phyloP scores from a whole-genome alignment of 2,329 filamentous ascomycete genomes.

The Metarhizium anisopliae region DNA sequence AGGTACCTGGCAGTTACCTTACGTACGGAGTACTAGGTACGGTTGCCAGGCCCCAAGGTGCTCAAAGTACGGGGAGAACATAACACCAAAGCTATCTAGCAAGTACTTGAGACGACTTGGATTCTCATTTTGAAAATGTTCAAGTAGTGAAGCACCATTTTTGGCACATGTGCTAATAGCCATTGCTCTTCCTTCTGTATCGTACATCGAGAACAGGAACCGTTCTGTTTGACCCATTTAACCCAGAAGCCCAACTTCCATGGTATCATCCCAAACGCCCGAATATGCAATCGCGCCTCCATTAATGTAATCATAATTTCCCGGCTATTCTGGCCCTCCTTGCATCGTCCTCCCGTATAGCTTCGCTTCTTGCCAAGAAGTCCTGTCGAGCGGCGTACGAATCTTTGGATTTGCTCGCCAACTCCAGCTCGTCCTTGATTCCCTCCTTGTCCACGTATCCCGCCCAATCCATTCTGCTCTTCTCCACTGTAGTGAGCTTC shows the following conservation, averaged over 20 bases:
- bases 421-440: constrained; percentile 58
- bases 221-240: not conserved
- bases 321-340: constrained; percentile 42
- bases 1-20: too few species aligned
- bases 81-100: too few species aligned
- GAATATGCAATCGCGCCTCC: not conserved
- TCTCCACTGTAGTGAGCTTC: constrained; percentile 63
- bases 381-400: constrained; percentile 54
- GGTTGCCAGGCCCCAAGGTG: too few species aligned
- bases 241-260: not conserved
- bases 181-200: not conserved
- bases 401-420: constrained; percentile 56
- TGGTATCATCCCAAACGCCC: constrained; percentile 2
- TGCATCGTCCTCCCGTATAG: constrained; percentile 51
- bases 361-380: constrained; percentile 57
- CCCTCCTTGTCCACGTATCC: constrained; percentile 64
- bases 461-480: constrained; percentile 66
- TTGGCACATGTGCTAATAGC: not conserved
- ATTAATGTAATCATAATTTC: constrained; percentile 13
- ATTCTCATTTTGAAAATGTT: not conserved
- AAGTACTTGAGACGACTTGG: too few species aligned
- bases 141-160: not conserved
- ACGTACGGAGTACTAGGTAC: too few species aligned
- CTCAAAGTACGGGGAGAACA: too few species aligned
- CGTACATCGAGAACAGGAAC: not conserved